phyloP scores from a whole-genome alignment of 2,329 filamentous ascomycete genomes.

The Stagonosporopsis rhizophila region DNA sequence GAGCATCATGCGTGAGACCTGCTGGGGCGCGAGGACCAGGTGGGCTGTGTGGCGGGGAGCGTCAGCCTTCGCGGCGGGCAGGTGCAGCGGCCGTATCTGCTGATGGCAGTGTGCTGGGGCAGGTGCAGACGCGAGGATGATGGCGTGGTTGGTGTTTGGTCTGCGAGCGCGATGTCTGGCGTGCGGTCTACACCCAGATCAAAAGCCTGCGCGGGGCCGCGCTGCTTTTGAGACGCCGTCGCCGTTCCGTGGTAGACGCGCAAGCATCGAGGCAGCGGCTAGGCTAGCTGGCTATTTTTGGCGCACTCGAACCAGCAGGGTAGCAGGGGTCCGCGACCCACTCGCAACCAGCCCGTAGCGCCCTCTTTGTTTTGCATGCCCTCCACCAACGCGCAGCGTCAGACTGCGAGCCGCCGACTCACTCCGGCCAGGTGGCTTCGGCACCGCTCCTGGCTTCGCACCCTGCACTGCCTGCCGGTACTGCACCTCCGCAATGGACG shows the following conservation, averaged over 20 bases:
- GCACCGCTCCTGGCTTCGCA: background rate
- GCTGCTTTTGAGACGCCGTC: constrained; percentile 19
- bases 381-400: constrained; percentile 16
- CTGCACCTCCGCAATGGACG: constrained; percentile 6
- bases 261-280: constrained; percentile 7
- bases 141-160: background rate
- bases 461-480: background rate
- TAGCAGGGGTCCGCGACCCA: constrained; percentile 11
- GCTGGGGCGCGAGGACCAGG: constrained; percentile 6
- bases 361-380: constrained; percentile 16
- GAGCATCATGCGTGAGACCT: constrained; percentile 45
- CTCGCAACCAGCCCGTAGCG: constrained; percentile 11
- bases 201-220: constrained; percentile 12
- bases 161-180: background rate
- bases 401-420: constrained; percentile 20
- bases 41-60: constrained; percentile 17
- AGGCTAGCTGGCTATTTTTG: constrained; percentile 11
- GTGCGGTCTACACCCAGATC: background rate
- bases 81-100: constrained; percentile 20
- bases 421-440: constrained; percentile 15
- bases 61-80: constrained; percentile 16
- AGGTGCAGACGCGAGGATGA: background rate
- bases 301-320: constrained; percentile 9
- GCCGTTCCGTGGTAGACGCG: constrained; percentile 15
- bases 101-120: constrained; percentile 3